Percentiles rank a stretch among this genome's conserved stretches.
Evolutionary conservation across 371 early-diverging fungal species (phyloP).

Genomic region (Rhizomucor pusillus): DNA sequence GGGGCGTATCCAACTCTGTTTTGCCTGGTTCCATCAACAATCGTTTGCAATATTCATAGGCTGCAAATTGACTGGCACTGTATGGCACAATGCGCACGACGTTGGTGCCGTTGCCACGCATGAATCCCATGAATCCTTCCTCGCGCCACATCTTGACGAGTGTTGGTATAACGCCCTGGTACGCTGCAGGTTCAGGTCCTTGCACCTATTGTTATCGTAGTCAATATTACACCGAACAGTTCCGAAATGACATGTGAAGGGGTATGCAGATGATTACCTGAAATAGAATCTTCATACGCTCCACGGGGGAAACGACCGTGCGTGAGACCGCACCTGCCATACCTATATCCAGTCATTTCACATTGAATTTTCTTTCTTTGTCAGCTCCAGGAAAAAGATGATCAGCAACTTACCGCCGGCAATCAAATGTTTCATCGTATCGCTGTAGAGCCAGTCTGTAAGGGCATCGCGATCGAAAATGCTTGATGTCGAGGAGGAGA

Average conservation of each 20-base stretch:
- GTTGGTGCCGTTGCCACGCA: constrained; percentile 93
- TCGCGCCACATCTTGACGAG: constrained; percentile 83
- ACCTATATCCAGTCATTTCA: constrained; percentile 1
- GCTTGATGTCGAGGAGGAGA: too few species aligned
- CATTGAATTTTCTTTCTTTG: too few species aligned
- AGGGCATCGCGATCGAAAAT: too few species aligned
- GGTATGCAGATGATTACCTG: constrained; percentile 55
- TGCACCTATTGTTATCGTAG: constrained; percentile 58
- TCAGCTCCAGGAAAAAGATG: not conserved
- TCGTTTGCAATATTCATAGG: constrained; percentile 77
- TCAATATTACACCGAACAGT: constrained; percentile 8
- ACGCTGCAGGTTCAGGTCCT: constrained; percentile 65
- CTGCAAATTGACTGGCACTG: constrained; percentile 87
- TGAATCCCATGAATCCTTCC: constrained; percentile 82
- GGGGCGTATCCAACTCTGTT: constrained; percentile 68
- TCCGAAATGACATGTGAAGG: constrained; percentile 18
- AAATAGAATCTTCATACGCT: constrained; percentile 90
- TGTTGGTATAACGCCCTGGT: constrained; percentile 71
- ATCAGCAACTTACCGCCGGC: constrained; percentile 68
- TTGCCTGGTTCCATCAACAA: constrained; percentile 67
- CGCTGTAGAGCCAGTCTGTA: constrained; percentile 18
- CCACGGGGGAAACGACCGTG: constrained; percentile 90
- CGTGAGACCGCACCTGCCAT: constrained; percentile 91
- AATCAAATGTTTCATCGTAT: constrained; percentile 77
- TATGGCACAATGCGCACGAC: constrained; percentile 92